Evolutionary conservation across 257 asterid species (phyloP), one percentile per base, ranked within the genome.

Genomic region (Lycium ferocissimum): DNA sequence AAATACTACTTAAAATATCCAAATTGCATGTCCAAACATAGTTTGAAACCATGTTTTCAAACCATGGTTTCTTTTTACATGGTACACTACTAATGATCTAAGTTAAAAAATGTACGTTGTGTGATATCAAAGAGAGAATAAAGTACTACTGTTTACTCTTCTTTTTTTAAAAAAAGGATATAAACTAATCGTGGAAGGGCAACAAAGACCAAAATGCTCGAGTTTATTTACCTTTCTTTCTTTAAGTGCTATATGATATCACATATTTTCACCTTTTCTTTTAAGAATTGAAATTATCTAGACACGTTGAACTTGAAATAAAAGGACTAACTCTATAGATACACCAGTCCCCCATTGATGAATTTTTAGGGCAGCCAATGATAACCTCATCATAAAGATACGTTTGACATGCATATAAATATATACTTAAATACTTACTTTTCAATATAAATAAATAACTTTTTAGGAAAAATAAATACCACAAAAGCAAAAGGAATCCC

Each of bases 351-450:
- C 40, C 83, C 49, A 65, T 20, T 47, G 20, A 70, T 85, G 37
- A 70, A 75, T 85, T 10, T 15, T 15, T 14, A 83, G 69, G 80
- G 33, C 47, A 62, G 81, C 62, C 70, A 15, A 20, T 80, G 63
- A 71, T 89, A 56, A 83, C 83, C 83, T 86, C 70, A 72, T 80
- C 37, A 43, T 35, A 67, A 62, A 75, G 69, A 83, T 85, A 58
- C 84, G 66, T 83, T 83, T 73, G 87, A 83, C 84, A 71, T 80
- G 45, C 22, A 62, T 7, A 26, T 40, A 40, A 26, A 26, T 26
- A 26, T 26, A 26, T 26, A 26, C 33, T 26, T 26, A 26, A 26
- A 26, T 26, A 26, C 33, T 26, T 26, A 26, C 33, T 26, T 26
- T 26, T 26, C 33, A 63, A 76, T 37, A 18, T 54, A 54, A 51